phyloP scores from a whole-genome alignment of 768 basidiomycete genomes.

The Pleurotus sapidus region DNA sequence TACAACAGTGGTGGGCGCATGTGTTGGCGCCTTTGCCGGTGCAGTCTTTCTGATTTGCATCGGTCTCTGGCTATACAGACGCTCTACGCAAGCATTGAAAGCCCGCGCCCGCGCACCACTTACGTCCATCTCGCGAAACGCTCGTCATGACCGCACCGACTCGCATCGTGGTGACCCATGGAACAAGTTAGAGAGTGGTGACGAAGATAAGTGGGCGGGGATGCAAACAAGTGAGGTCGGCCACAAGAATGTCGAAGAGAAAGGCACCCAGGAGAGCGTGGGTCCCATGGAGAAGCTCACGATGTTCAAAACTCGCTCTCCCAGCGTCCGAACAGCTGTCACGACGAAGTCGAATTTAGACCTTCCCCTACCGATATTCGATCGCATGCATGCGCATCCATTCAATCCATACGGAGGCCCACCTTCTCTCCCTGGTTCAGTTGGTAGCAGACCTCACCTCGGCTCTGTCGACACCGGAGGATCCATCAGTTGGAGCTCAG shows the following conservation, averaged over 20 bases:
- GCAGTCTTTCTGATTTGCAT: constrained; percentile 47
- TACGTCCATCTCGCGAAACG: constrained; percentile 31
- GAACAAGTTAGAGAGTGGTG: constrained; percentile 52
- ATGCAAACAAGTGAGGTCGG: constrained; percentile 16
- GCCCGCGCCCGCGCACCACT: constrained; percentile 19
- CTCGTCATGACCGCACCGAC: constrained; percentile 38
- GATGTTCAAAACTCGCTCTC: constrained; percentile 63
- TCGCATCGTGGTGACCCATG: constrained; percentile 47
- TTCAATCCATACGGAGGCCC: constrained; percentile 59
- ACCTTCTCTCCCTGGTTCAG: constrained; percentile 40
- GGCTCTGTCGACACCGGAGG: constrained; percentile 38
- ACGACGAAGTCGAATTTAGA: constrained; percentile 37
- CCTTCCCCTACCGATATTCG: constrained; percentile 35
- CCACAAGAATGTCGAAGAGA: constrained; percentile 24
- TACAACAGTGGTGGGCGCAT: constrained; percentile 59
- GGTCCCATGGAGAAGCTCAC: constrained; percentile 59
- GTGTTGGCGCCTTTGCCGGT: constrained; percentile 60
- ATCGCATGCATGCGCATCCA: constrained; percentile 35
- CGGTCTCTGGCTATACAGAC: constrained; percentile 52
- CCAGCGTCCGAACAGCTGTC: constrained; percentile 52
- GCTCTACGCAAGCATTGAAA: constrained; percentile 42
- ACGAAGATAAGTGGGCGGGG: constrained; percentile 46
- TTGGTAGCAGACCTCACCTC: constrained; percentile 26
- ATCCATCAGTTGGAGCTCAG: constrained; percentile 55
- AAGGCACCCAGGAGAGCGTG: constrained; percentile 36